Conservation (phyloP, 225 moss, liverwort and hornwort genomes). For the Bryum argenteum region DNA sequence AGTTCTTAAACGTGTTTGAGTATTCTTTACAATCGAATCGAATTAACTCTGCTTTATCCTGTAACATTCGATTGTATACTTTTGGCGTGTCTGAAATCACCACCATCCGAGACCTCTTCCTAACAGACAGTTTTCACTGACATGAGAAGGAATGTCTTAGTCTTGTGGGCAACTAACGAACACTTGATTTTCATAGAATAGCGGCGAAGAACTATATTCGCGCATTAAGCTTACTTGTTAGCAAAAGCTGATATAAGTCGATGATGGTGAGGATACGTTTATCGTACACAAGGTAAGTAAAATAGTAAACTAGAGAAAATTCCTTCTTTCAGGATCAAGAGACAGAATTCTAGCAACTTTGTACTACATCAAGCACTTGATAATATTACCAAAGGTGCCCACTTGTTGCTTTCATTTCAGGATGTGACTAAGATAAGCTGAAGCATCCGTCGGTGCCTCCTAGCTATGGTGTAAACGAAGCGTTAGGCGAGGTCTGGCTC, state of each 20-base stretch:
- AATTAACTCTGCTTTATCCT: conserved; percentile 43
- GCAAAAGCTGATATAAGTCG: no score
- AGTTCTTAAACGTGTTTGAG: conserved; percentile 39
- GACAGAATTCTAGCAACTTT: no score
- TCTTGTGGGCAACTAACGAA: background rate
- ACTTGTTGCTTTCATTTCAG: conserved; percentile 30
- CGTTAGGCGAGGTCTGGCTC: conserved; percentile 68
- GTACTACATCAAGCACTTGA: background rate
- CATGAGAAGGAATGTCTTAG: background rate
- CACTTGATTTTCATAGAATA: background rate
- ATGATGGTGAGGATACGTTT: no score
- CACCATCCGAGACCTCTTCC: conserved; percentile 54
- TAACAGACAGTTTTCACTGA: conserved; percentile 16
- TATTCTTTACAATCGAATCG: conserved; percentile 59
- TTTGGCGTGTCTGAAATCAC: conserved; percentile 76
- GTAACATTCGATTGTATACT: conserved; percentile 41
- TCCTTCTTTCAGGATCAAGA: no score
- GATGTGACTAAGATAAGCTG: conserved; percentile 33
- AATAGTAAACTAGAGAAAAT: no score
- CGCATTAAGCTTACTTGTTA: no score
- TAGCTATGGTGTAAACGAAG: conserved; percentile 64
- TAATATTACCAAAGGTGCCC: conserved; percentile 23
- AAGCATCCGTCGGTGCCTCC: conserved; percentile 48
- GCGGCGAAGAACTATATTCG: background rate
- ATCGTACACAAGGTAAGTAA: no score